A percentile compares a stretch with the other conserved stretches of the same genome.
Evolutionary conservation across 2,329 filamentous ascomycete species (phyloP).

Genomic region (Tolypocladium inflatum): DNA sequence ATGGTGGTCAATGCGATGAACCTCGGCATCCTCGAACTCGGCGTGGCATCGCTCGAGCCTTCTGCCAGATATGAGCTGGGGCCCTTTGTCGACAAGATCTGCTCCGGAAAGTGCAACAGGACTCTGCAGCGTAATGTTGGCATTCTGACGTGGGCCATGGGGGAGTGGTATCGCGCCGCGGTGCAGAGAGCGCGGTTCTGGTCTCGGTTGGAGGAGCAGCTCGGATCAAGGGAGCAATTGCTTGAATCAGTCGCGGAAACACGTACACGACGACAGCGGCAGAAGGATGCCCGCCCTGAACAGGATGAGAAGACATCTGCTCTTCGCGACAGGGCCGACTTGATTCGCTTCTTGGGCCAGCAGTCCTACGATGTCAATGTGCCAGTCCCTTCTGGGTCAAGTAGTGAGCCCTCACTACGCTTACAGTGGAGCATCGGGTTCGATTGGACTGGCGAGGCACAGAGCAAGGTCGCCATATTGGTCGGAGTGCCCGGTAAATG

Average conservation of each 20-base stretch:
- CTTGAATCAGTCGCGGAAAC: conserved; percentile 11
- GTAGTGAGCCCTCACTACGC: conserved; percentile 32
- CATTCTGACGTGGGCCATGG: conserved; percentile 57
- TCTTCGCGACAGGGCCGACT: conserved; percentile 23
- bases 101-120: conserved; percentile 26
- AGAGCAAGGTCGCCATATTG: conserved; percentile 44
- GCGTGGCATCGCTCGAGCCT: conserved; percentile 45
- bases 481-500: conserved; percentile 52
- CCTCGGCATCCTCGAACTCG: conserved; percentile 40
- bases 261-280: conserved; percentile 14
- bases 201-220: conserved; percentile 40
- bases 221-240: conserved; percentile 25
- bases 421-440: conserved; percentile 56
- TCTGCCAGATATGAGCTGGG: conserved; percentile 50
- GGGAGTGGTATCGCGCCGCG: conserved; percentile 56
- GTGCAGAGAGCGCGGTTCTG: conserved; percentile 53
- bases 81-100: conserved; percentile 37
- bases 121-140: conserved; percentile 46
- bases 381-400: conserved; percentile 18
- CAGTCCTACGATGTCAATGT: conserved; percentile 37
- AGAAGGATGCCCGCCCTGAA: conserved; percentile 12
- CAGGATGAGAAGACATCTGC: conserved; percentile 6
- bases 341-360: conserved; percentile 45
- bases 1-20: conserved; percentile 48
- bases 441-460: conserved; percentile 65